A percentile compares a stretch with the other conserved stretches of the same genome.
Evolutionary conservation across 1,284 basidiomycete genomes (phyloP).

Genomic region (Pseudomicrostroma phylloplanum): DNA sequence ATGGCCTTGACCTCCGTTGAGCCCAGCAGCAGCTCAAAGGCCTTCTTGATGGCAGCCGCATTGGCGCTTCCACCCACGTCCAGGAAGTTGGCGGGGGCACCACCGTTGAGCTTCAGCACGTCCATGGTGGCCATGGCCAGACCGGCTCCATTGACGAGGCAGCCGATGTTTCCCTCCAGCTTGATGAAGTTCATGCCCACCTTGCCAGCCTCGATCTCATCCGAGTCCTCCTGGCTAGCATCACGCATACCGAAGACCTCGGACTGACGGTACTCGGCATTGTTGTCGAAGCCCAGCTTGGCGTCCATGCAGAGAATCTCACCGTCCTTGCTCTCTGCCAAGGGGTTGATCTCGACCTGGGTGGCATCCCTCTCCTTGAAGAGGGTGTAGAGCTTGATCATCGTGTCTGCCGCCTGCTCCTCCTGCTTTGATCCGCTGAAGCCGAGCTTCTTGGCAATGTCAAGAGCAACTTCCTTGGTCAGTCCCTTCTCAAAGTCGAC

Average conservation of each 20-base stretch:
- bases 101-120: slow-evolving; percentile 83
- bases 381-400: slow-evolving; percentile 88
- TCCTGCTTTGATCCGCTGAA: slow-evolving; percentile 70
- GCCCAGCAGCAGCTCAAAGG: slow-evolving; percentile 86
- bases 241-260: slow-evolving; percentile 87
- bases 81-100: slow-evolving; percentile 92
- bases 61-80: slow-evolving; percentile 97
- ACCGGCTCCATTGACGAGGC: slow-evolving; percentile 96
- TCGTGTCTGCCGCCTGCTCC: slow-evolving; percentile 82
- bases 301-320: slow-evolving; percentile 98
- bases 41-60: slow-evolving; percentile 97
- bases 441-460: slow-evolving; percentile 81
- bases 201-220: slow-evolving; percentile 71
- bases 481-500: slow-evolving; percentile 84
- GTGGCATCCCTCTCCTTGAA: slow-evolving; percentile 99
- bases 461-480: slow-evolving; percentile 65
- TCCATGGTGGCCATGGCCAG: slow-evolving; percentile 99
- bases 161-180: slow-evolving; percentile 94
- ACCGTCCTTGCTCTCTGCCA: slow-evolving; percentile 91
- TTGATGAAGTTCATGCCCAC: slow-evolving; percentile 98
- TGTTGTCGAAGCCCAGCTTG: slow-evolving; percentile 98
- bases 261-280: slow-evolving; percentile 93
- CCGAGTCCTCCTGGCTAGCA: slow-evolving; percentile 88
- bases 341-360: slow-evolving; percentile 98
- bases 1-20: slow-evolving; percentile 94